Evolutionary conservation across 2,329 filamentous ascomycete species (phyloP), one percentile per base, ranked within the genome.

Genomic region (Huntiella savannae): DNA sequence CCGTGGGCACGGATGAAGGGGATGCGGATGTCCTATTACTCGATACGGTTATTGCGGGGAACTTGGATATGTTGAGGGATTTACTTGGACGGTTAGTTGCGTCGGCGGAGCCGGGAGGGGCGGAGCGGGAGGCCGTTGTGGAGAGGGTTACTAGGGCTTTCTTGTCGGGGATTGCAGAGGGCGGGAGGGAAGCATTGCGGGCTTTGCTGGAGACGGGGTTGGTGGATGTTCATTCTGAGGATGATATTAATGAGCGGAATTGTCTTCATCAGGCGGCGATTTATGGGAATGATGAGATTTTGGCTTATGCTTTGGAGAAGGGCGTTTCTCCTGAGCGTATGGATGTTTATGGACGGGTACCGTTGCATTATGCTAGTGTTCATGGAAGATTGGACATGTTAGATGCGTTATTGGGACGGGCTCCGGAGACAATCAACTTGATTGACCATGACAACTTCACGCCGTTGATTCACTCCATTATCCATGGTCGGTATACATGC

Each of bases 391-490:
- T 92, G 15, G 81, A 83, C 46, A 86, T 93, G 76, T 73, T 92
- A 22, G 73, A 83, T 53, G 71, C 75, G 38, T 68, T 95, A 15
- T 65, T 94, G 43, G 64, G 71, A 52, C 75, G 75, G 16, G 77
- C 81, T 40, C 73, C 76, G 4, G 68, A 75, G 15, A 94, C 85
- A 0, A 81, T 96, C 50, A 78, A 96, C 58, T 68, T 81, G 36
- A 87, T 87, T 57, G 91, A 98, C 57, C 83, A 96, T 57, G 88
- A 98, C 63, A 95, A 94, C 61, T 98, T 94, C 60, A 96, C 88
- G 0, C 87, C 91, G 1, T 66, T 98, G 40, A 91, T 98, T 48
- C 91, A 96, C 61, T 82, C 85, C 38, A 95, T 96, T 52, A 87
- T 94, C 45, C 86, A 92, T 56, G 79, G 82, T 17, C 79, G 91